These are phyloP conservation scores for Cutaneotrichosporon mucoides DNA, from an alignment of 1,284 basidiomycete genomes.

Conservation along the genomic window DNA sequence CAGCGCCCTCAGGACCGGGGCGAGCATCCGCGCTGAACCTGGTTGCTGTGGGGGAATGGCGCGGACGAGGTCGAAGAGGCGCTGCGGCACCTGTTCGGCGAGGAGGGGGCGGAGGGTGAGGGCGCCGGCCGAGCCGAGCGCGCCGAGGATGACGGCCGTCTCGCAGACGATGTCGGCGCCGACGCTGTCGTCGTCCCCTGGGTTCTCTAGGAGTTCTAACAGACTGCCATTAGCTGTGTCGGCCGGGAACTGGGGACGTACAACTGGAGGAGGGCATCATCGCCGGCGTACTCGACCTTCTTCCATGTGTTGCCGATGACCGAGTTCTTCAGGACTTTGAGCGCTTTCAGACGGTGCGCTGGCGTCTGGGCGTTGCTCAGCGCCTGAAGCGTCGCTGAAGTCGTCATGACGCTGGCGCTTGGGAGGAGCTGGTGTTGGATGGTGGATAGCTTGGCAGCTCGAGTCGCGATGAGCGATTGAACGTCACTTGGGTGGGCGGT, in stretches of 20 bases:
- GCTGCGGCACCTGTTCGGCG: constrained; percentile 21
- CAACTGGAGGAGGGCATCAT: constrained; percentile 33
- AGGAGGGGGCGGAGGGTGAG: constrained; percentile 38
- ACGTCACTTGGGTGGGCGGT: background rate
- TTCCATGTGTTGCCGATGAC: constrained; percentile 49
- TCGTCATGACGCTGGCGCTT: constrained; percentile 9
- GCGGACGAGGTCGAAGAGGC: constrained; percentile 29
- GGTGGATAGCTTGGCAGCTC: background rate
- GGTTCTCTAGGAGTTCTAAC: constrained; percentile 18
- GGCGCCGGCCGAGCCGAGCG: constrained; percentile 42
- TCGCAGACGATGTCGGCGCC: constrained; percentile 36
- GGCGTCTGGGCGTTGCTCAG: constrained; percentile 7
- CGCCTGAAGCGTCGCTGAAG: constrained; percentile 12
- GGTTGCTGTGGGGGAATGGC: constrained; percentile 8
- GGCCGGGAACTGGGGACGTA: constrained; percentile 24
- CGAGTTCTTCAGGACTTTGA: constrained; percentile 48
- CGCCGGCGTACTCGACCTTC: constrained; percentile 45
- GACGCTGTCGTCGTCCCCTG: constrained; percentile 3
- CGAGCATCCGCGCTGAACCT: constrained; percentile 19
- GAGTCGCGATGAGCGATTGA: too few species aligned
- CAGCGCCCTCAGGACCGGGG: constrained; percentile 35
- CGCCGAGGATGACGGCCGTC: constrained; percentile 46
- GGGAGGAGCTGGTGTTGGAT: background rate
- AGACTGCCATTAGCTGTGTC: constrained; percentile 15
- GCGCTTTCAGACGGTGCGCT: constrained; percentile 24